These are phyloP conservation scores for Aspergillus awamori DNA, from an alignment of 2,329 filamentous ascomycete genomes.

Conservation along the genomic window DNA sequence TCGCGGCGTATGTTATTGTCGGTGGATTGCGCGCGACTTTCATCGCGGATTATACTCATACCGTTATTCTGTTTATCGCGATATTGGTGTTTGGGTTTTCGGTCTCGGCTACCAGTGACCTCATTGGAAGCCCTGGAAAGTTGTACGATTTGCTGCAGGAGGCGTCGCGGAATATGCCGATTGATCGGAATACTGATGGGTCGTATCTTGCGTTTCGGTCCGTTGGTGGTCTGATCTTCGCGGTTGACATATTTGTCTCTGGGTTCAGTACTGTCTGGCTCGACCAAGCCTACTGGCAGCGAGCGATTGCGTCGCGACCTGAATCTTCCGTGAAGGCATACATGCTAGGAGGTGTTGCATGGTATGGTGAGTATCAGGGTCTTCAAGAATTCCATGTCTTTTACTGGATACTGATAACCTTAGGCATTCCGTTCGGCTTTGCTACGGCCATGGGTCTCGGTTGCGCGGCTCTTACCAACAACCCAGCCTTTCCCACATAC, in stretches of 20 bases:
- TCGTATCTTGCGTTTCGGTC: slow-evolving; percentile 45
- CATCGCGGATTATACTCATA: slow-evolving; percentile 48
- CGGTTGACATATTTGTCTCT: slow-evolving; percentile 40
- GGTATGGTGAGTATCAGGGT: slow-evolving; percentile 24
- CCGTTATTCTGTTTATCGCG: slow-evolving; percentile 43
- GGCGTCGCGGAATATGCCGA: slow-evolving; percentile 37
- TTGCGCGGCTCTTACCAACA: slow-evolving; percentile 49
- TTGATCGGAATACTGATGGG: slow-evolving; percentile 33
- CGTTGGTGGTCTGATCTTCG: slow-evolving; percentile 43
- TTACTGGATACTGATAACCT: not conserved
- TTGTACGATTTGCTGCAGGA: slow-evolving; percentile 44
- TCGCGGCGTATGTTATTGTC: slow-evolving; percentile 45
- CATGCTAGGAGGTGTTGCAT: slow-evolving; percentile 45
- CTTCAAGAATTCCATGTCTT: not conserved
- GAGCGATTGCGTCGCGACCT: slow-evolving; percentile 47
- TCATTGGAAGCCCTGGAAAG: slow-evolving; percentile 35
- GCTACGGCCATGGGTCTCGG: slow-evolving; percentile 53
- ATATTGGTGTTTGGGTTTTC: slow-evolving; percentile 46
- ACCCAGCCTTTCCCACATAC: slow-evolving; percentile 55
- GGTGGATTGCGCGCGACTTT: slow-evolving; percentile 47
- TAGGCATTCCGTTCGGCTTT: slow-evolving; percentile 52
- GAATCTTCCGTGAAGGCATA: slow-evolving; percentile 48
- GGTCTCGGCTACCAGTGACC: slow-evolving; percentile 37
- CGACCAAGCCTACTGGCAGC: slow-evolving; percentile 51
- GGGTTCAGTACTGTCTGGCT: slow-evolving; percentile 43